phyloP scores from a whole-genome alignment of 306 rosid genomes.

The Pterocarpus macrocarpus region DNA sequence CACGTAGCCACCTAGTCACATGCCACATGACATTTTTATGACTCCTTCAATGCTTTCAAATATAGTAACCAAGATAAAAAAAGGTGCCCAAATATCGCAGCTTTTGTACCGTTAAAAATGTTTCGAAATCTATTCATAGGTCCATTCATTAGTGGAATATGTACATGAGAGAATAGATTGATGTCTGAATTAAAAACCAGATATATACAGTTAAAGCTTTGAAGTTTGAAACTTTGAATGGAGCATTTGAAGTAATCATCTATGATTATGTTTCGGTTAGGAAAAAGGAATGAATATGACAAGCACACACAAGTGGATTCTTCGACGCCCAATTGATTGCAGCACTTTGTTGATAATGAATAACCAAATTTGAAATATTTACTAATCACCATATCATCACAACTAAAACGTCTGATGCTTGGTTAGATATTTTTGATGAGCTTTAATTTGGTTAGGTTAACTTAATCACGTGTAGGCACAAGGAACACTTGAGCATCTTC shows the following conservation, averaged over 20 bases:
- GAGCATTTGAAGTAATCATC: not conserved
- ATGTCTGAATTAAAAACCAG: constrained; percentile 6
- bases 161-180: not conserved
- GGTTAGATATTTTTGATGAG: not conserved
- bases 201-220: not conserved
- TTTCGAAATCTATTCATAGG: not conserved
- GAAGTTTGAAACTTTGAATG: not conserved
- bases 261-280: not conserved
- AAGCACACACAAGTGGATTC: constrained; percentile 35
- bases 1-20: not conserved
- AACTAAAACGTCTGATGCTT: not conserved
- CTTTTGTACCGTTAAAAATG: not conserved
- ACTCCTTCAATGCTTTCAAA: not conserved
- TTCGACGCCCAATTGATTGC: not conserved
- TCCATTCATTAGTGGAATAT: constrained; percentile 2
- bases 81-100: not conserved
- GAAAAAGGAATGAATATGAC: constrained; percentile 19
- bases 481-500: constrained; percentile 7
- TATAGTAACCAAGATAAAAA: not conserved
- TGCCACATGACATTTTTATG: not conserved
- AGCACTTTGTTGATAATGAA: constrained; percentile 8
- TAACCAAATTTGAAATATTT: not conserved
- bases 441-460: not conserved
- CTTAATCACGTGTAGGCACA: not conserved
- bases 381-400: not conserved